Percentiles rank a stretch among this genome's conserved stretches.
These are phyloP conservation scores for Juncus inflexus DNA, from an alignment of 176 grass and related monocot genomes.

Conservation along the genomic window DNA sequence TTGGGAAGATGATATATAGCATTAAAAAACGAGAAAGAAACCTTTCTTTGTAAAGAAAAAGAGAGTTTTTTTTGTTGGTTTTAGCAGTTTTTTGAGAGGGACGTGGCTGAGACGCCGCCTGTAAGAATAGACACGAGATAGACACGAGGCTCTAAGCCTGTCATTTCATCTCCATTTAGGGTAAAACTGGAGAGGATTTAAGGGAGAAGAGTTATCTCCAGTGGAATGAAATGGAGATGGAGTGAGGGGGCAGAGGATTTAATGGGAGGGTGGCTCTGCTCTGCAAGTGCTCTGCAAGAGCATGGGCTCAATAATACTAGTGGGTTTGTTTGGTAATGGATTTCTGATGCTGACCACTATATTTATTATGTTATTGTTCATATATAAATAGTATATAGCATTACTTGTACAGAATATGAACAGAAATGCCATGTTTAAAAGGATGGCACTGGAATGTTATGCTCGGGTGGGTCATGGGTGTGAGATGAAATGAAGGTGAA, in stretches of 20 bases:
- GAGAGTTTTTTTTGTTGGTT: neutral
- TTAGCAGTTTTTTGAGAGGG: neutral
- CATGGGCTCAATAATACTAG: neutral
- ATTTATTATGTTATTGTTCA: too few relatives aligned
- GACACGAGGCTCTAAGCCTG: slow-evolving; percentile 27
- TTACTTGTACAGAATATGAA: too few relatives aligned
- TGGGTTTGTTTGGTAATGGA: too few relatives aligned
- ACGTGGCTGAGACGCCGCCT: slow-evolving; percentile 30
- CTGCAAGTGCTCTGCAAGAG: slow-evolving; percentile 18
- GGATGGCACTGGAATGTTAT: too few relatives aligned
- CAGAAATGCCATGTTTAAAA: too few relatives aligned
- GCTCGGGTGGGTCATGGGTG: too few relatives aligned
- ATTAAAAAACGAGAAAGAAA: neutral
- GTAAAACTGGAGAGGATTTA: neutral
- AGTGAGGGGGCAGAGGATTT: too few relatives aligned
- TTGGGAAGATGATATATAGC: neutral
- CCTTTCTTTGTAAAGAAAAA: neutral
- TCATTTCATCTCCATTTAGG: neutral
- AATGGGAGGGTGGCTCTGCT: slow-evolving; percentile 6
- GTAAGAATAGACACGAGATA: slow-evolving; percentile 3
- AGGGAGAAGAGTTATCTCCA: slow-evolving; percentile 9
- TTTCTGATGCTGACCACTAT: too few relatives aligned
- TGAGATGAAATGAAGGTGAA: too few relatives aligned
- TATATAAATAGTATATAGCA: too few relatives aligned
- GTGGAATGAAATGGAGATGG: neutral